phyloP scores from a whole-genome alignment of 257 asterid genomes.

The Ligustrum vulgare region DNA sequence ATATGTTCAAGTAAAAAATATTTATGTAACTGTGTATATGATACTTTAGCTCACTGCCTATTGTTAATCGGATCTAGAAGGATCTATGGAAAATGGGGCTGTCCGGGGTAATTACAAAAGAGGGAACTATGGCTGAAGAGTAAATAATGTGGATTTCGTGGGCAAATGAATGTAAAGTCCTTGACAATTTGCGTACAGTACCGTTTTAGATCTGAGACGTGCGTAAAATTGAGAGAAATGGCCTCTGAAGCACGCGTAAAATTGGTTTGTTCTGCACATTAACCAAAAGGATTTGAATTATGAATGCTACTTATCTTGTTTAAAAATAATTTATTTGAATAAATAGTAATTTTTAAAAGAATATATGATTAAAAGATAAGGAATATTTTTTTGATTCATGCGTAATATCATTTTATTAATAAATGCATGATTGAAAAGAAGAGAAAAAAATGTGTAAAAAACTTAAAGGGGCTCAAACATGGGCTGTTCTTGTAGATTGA shows the following conservation, averaged over 20 bases:
- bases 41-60: conserved; percentile 35
- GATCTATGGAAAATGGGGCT: conserved; percentile 30
- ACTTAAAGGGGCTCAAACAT: no score
- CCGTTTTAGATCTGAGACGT: conserved; percentile 48
- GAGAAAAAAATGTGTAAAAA: no score
- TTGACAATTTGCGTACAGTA: conserved; percentile 25
- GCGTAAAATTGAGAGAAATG: conserved; percentile 34
- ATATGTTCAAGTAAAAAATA: conserved; percentile 1
- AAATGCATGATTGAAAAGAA: no score
- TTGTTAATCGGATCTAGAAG: conserved; percentile 43
- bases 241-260: conserved; percentile 51
- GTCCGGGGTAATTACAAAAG: neutral
- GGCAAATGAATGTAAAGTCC: conserved; percentile 7
- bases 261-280: no score
- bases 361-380: no score
- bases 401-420: no score
- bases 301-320: no score
- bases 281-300: no score
- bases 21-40: conserved; percentile 19
- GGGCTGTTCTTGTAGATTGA: no score
- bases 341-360: no score
- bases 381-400: no score
- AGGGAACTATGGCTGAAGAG: conserved; percentile 23
- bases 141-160: conserved; percentile 18
- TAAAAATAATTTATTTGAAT: no score